Evolutionary conservation across 1,284 basidiomycete genomes (phyloP), one percentile per base, ranked within the genome.

Genomic region (Phellinidium pouzarii): DNA sequence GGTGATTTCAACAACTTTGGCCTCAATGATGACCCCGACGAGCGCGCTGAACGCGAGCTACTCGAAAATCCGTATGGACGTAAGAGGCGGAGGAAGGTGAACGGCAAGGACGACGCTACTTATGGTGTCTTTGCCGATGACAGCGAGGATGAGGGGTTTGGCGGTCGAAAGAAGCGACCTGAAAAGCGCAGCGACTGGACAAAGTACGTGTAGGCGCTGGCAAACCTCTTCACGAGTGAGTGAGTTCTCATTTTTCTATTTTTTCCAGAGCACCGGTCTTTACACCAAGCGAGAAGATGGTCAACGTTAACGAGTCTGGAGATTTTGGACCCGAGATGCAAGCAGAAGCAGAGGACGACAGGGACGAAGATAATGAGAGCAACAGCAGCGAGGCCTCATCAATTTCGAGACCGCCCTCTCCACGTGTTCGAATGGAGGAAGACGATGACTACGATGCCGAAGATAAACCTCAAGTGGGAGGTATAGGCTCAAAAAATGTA

Each of bases 51-150:
- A 64, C 81, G 85, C 36, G 78, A 78, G 29, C 76, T 93, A 20
- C 91, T 92, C 65, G 78, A 86, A 65, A 79, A 92, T 59, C 88
- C 89, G 3, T 88, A 89, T 68, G 76, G 80, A 55, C 72, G 77
- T 54, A 89, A 86, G 61, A 77, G 80, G 53, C 72, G 77, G 50
- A 73, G 79, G 48, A 82, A 73, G 63, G 59, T 66, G 6, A 73
- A 79, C 53, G 82, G 79, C 25, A 90, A 87, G 65, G 85, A 88
- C 34, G 80, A 84, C 53, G 85, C 85, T 1, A 76, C 87, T 52
- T 93, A 94, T 62, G 93, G 93, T 3, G 73, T 92, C 0, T 94
- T 93, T 69, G 90, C 75, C 0, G 81, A 85, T 1, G 77, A 82
- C 43, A 84, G 83, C 52, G 84, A 87, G 36, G 82, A 83, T 19